Evolutionary conservation across 768 basidiomycete genomes (phyloP).

Genomic region (Trametes sanguinea): DNA sequence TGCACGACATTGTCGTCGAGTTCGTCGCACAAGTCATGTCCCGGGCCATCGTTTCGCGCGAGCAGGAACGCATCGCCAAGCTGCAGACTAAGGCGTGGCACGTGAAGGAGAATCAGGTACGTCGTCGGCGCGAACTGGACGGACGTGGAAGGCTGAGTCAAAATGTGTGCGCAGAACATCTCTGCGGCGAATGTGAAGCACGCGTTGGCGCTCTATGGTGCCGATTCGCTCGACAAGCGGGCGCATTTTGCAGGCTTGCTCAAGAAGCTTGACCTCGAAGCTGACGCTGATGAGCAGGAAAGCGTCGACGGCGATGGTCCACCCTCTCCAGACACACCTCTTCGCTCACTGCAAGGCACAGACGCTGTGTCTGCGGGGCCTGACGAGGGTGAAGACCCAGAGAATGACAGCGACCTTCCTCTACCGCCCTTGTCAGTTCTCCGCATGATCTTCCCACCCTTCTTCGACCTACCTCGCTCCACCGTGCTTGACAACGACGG

Average conservation of each 20-base stretch:
- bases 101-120: conserved; percentile 44
- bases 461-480: conserved; percentile 35
- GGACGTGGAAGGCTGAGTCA: background rate
- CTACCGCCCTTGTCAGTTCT: conserved; percentile 25
- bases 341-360: background rate
- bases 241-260: conserved; percentile 44
- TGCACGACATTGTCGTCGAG: conserved; percentile 47
- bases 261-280: conserved; percentile 15
- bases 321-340: background rate
- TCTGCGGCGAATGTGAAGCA: conserved; percentile 44
- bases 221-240: conserved; percentile 39
- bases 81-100: conserved; percentile 62
- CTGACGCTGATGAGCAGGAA: conserved; percentile 20
- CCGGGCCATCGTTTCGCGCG: conserved; percentile 53
- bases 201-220: conserved; percentile 51
- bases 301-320: conserved; percentile 7
- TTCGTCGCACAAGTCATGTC: conserved; percentile 57
- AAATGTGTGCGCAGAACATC: conserved; percentile 39
- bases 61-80: conserved; percentile 62
- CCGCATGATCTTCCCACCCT: conserved; percentile 39
- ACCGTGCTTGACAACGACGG: background rate
- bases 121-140: conserved; percentile 23
- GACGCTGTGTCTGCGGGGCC: conserved; percentile 17
- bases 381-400: conserved; percentile 12
- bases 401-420: background rate